Base-by-base conservation (phyloP, 352 stramenopile genomes). In the Pythium phragmitis region DNA sequence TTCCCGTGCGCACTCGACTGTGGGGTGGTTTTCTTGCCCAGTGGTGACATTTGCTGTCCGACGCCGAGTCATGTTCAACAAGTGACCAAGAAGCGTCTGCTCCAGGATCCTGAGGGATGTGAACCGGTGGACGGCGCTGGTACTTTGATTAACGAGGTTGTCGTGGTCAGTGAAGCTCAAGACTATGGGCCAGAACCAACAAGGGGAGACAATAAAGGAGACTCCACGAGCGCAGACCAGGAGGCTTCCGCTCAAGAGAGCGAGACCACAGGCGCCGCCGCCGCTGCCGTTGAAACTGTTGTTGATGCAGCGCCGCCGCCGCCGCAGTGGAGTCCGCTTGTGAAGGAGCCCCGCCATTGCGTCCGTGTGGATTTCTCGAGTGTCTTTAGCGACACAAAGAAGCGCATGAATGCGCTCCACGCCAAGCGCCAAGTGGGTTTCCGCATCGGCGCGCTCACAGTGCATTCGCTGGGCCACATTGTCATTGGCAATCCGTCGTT, bases 1-100 rank as follows among this genome's bases (percentile, higher is more conserved):
- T 98, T 98, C 60, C 80, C 86, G 2, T 98, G 96, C 57, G 93
- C 93, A 17, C 75, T 94, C 17, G 90, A 92, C 54, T 69, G 79
- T 46, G 80, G 80, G 4, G 79, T 91, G 11, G 72, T 80, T 1
- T 94, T 94, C 48, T 66, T 92, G 41, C 76, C 78, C 2, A 90
- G 75, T 11, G 74, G 83, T 11, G 82, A 91, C 53, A 91, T 82
- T 7, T 91, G 80, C 36, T 94, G 85, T 57, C 74, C 83, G 0
- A 61, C 74, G 7, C 61, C 72, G 1, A 60, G 72, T 16, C 85
- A 94, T 57, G 57, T 91, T 23, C 72, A 82, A 57, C 73, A 74
- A 33, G 60, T 90, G 12, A 75, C 81, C n/a, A 73, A 74, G 54
- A 70, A 64, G n/a, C 33, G 68, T 21, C 54, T 67, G 23, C 43